phyloP scores from a whole-genome alignment of 2,329 filamentous ascomycete species.

The Davidsoniella eucalypti region DNA sequence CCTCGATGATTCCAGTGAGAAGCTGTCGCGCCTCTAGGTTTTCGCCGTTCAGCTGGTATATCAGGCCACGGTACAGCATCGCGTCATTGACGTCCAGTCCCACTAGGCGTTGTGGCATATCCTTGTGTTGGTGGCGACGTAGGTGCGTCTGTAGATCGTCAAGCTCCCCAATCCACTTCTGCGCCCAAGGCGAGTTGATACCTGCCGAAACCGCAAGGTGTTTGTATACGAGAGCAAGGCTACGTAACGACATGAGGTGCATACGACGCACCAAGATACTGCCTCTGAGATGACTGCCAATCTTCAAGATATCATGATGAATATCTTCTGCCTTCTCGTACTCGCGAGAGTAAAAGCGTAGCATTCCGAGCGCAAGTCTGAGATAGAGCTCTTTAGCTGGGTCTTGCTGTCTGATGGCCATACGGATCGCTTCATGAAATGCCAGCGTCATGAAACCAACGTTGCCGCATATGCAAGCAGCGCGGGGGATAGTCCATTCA shows the following conservation, averaged over 20 bases:
- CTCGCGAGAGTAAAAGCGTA: slow-evolving; percentile 21
- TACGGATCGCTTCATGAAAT: slow-evolving; percentile 20
- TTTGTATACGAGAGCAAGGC: slow-evolving; percentile 24
- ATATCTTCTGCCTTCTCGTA: slow-evolving; percentile 21
- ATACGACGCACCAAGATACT: slow-evolving; percentile 24
- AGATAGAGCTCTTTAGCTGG: slow-evolving; percentile 23
- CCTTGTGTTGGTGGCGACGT: slow-evolving; percentile 22
- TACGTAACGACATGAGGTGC: slow-evolving; percentile 25
- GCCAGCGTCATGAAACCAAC: slow-evolving; percentile 19
- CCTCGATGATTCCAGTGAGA: slow-evolving; percentile 21
- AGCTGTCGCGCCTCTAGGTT: slow-evolving; percentile 18
- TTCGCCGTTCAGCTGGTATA: slow-evolving; percentile 21
- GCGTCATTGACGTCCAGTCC: slow-evolving; percentile 27
- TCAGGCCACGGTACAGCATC: slow-evolving; percentile 24
- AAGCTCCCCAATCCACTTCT: slow-evolving; percentile 21
- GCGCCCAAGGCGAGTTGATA: slow-evolving; percentile 16
- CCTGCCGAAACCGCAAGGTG: slow-evolving; percentile 18
- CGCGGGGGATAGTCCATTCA: slow-evolving; percentile 26
- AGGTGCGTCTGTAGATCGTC: slow-evolving; percentile 23
- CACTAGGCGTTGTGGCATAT: slow-evolving; percentile 25
- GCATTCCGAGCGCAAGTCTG: slow-evolving; percentile 22
- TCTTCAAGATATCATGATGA: slow-evolving; percentile 22
- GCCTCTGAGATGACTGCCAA: slow-evolving; percentile 24
- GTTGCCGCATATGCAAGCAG: slow-evolving; percentile 21
- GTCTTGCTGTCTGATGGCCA: slow-evolving; percentile 21